Base-by-base conservation (phyloP, 225 moss, liverwort and hornwort species). In the Physcomitrium patens region DNA sequence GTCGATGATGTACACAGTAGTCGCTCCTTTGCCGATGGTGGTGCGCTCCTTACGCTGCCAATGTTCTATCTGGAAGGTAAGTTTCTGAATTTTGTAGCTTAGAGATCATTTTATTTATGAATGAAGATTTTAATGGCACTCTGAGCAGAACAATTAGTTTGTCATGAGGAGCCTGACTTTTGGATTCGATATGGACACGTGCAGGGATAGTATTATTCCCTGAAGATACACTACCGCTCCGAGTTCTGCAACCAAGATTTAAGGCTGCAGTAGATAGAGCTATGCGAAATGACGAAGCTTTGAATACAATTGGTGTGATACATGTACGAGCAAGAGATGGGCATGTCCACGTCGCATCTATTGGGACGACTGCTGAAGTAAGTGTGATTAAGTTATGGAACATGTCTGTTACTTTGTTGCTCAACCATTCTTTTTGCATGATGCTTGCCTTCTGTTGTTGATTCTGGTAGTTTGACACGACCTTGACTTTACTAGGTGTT, bases 21-120 rank as follows among this genome's bases (percentile, higher is more conserved):
- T 37, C 88, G 92, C 50, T 89, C 94, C 26, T 91, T 89, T 80
- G 82, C 68, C 49, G 86, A 91, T 77, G 93, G 92, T 43, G 96
- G 96, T 72, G 92, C 92, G 73, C 76, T 84, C 45, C 77, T 96
- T 69, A 91, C 92, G 65, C 79, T 96, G 53, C 94, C 96, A 18
- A 96, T 96, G 94, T 96, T 96, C 62, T 96, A 94, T 78, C 78
- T 96, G 23, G 96, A 96, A 88, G 96, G 96, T 95, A 56, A 80
- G 74, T 72, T 69, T 43, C 60, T 69, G 37, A 10, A 46, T 10
- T 23, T 7, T 23, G 7, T 9, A 64, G 12, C 1, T 28, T 49
- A n/a, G 50, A 27, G 41, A 46, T 22, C 4, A 28, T 44, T 14
- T 63, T 72, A 45, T 68, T 27, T 79, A 42, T 10, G 22, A 77